phyloP scores from a whole-genome alignment of 2,329 filamentous ascomycete genomes.

The Claviceps fusiformis region DNA sequence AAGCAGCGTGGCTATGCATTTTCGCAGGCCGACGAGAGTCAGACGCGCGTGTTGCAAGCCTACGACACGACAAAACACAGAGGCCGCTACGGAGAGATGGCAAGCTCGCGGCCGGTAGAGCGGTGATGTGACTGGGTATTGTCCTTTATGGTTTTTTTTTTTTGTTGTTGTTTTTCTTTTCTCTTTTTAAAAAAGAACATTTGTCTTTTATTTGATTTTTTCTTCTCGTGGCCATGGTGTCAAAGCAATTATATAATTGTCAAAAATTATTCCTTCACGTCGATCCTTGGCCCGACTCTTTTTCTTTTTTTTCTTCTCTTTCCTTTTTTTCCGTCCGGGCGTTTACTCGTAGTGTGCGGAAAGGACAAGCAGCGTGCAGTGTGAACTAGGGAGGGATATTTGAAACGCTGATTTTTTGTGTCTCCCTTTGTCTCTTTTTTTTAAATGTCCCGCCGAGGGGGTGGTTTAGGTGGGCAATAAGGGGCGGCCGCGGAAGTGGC shows the following conservation, averaged over 20 bases:
- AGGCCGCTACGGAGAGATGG: conserved; percentile 93
- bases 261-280: not conserved
- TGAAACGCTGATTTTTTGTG: not conserved
- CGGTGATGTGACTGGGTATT: conserved; percentile 6
- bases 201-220: too few relatives aligned
- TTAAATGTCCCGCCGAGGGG: too few relatives aligned
- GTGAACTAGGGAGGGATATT: not conserved
- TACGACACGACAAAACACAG: conserved; percentile 92
- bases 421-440: not conserved
- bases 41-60: conserved; percentile 87
- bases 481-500: too few relatives aligned
- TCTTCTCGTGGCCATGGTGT: not conserved
- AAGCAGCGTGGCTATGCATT: conserved; percentile 98
- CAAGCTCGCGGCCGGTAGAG: conserved; percentile 27
- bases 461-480: too few relatives aligned
- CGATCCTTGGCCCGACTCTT: not conserved
- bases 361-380: not conserved
- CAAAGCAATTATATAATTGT: conserved; percentile 1
- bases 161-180: not conserved
- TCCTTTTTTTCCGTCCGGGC: too few relatives aligned
- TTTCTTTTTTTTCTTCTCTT: not conserved
- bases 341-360: too few relatives aligned
- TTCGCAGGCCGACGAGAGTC: conserved; percentile 91
- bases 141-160: not conserved
- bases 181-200: not conserved